A percentile compares a stretch with the other conserved stretches of the same genome.
phyloP scores from a whole-genome alignment of 164 flowering plant genomes.

The Annona cherimola region DNA sequence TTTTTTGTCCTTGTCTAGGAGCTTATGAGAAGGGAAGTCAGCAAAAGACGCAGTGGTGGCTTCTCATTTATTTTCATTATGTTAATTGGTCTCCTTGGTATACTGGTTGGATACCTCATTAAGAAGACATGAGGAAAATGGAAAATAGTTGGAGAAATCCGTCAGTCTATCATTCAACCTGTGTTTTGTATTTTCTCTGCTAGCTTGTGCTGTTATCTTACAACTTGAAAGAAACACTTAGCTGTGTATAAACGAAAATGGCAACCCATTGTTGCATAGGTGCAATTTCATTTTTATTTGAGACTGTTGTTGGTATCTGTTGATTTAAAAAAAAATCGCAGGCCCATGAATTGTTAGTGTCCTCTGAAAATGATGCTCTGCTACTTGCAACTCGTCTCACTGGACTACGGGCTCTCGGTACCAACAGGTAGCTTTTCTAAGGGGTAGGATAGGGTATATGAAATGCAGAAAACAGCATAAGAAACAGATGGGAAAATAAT shows the following conservation, averaged over 20 bases:
- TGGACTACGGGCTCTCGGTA: background rate
- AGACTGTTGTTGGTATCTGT: background rate
- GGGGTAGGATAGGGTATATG: background rate
- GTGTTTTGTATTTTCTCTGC: background rate
- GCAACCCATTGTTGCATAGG: background rate
- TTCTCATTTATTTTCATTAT: constrained; percentile 36
- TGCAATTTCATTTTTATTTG: background rate
- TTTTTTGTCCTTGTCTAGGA: constrained; percentile 29
- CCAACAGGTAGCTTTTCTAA: background rate
- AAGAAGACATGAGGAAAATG: constrained; percentile 22
- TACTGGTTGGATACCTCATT: constrained; percentile 43
- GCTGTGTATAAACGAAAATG: background rate
- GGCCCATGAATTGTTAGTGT: background rate
- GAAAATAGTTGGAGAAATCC: background rate
- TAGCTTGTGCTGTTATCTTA: background rate
- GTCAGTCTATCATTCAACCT: background rate
- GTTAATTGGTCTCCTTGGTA: constrained; percentile 44
- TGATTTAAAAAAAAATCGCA: background rate
- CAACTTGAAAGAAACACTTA: constrained; percentile 1
- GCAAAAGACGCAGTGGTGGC: constrained; percentile 33
- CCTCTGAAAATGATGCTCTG: background rate
- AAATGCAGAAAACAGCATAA: too few relatives aligned
- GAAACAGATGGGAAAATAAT: too few relatives aligned
- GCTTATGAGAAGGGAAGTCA: constrained; percentile 41
- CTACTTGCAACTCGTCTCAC: background rate